A percentile compares a stretch with the other conserved stretches of the same genome.
Conservation (phyloP, 768 basidiomycete genomes). For the Macrolepiota dolichaula region DNA sequence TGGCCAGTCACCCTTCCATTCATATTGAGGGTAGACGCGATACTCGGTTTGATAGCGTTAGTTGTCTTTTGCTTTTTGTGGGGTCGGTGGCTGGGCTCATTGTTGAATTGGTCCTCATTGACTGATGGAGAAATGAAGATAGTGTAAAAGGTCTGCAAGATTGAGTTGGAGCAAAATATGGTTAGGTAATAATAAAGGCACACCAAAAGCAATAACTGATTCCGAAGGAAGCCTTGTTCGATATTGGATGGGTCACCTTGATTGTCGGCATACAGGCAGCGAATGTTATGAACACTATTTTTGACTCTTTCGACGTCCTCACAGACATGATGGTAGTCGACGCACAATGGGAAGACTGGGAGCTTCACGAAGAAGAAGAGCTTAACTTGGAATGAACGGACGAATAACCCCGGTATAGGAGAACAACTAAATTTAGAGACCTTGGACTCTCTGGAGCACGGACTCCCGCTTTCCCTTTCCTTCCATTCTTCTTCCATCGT, state of each 20-base stretch:
- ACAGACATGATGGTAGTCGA: too few species aligned
- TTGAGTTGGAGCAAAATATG: neutral
- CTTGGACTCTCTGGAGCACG: too few species aligned
- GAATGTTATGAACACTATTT: too few species aligned
- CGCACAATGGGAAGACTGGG: too few species aligned
- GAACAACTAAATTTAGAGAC: too few species aligned
- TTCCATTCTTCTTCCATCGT: too few species aligned
- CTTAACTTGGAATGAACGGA: too few species aligned
- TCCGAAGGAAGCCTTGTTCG: conserved; percentile 19
- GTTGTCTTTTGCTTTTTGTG: neutral
- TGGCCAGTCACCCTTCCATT: conserved; percentile 18
- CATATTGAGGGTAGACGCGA: conserved; percentile 15
- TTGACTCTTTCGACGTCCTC: too few species aligned
- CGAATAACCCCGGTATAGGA: too few species aligned
- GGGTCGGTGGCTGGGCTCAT: neutral
- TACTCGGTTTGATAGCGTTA: conserved; percentile 9
- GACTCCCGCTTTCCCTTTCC: too few species aligned
- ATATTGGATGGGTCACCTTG: conserved; percentile 10
- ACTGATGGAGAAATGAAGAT: neutral
- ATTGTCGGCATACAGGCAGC: conserved; percentile 15
- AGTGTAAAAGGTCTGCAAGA: neutral
- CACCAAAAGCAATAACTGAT: conserved; percentile 21
- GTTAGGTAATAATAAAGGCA: neutral
- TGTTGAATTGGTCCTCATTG: neutral
- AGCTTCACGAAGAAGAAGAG: too few species aligned